Base-by-base conservation (phyloP, 2,329 filamentous ascomycete species). In the Trichoderma breve region DNA sequence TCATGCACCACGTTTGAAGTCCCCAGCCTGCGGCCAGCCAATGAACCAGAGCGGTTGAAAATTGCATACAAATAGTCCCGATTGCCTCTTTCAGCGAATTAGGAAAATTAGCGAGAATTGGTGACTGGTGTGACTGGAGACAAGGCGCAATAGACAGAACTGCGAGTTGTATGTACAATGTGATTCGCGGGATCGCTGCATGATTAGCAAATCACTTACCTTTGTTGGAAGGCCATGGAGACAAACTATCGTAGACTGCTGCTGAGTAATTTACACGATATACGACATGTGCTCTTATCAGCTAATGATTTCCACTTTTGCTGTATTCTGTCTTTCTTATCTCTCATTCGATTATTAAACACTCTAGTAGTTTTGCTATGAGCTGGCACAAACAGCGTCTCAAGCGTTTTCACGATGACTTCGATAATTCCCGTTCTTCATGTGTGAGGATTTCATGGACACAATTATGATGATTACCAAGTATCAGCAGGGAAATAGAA, bases 81-180 rank as follows among this genome's bases (percentile, higher is more conserved):
- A 67, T 67, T 67, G 51, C 64, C 64, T 67, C 64, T 67, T 67
- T 30, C 34, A 67, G 64, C 64, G 11, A 67, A 67, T 43, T 18
- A 67, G 64, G 64, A 21, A 58, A 67, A 43, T 58, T 11, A 8
- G 26, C 53, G 64, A 67, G 51, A 67, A 28, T 18, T 58, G 51
- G 24, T 24, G 6, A 34, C 21, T 36, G 30, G 39, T 32, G 47
- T 28, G 47, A 28, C 30, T 53, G 43, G 43, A 21, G 32, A 62
- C 47, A 3, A 53, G 21, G 47, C 39, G 39, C 39, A 43, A 43
- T n/a, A 53, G n/a, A 24, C 47, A 21, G 11, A 21, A 12, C n/a
- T 3, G 6, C 21, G 47, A 53, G 11, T 21, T 11, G n/a, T 12
- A 21, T 4, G 12, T 28, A 28, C 24, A 1, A 26, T 57, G 24